A percentile compares a stretch with the other conserved stretches of the same genome.
Evolutionary conservation across 768 basidiomycete species (phyloP).

Genomic region (button mushroom (Agaricus bisporus)): DNA sequence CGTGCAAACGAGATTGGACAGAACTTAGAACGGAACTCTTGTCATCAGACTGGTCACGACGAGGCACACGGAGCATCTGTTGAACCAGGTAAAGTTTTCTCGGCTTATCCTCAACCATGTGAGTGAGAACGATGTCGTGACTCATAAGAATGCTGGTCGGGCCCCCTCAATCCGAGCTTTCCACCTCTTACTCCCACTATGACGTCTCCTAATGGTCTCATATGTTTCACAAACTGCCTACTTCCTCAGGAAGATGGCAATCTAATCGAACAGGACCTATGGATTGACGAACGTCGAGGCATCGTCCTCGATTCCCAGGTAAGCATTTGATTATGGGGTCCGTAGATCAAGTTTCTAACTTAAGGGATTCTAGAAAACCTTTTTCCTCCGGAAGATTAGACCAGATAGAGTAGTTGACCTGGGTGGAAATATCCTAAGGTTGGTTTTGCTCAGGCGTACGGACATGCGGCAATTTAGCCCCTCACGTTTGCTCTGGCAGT

Average conservation of each 20-base stretch:
- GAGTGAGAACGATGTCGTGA: background rate
- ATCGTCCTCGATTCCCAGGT: slow-evolving; percentile 75
- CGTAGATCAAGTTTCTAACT: slow-evolving; percentile 1
- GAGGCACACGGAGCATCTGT: slow-evolving; percentile 4
- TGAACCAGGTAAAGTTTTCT: background rate
- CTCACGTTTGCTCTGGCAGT: slow-evolving; percentile 28
- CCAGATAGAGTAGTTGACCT: slow-evolving; percentile 64
- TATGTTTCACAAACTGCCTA: slow-evolving; percentile 86
- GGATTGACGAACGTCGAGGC: slow-evolving; percentile 74
- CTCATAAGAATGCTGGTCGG: background rate
- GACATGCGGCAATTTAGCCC: background rate
- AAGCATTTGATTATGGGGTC: slow-evolving; percentile 8
- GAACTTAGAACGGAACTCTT: background rate
- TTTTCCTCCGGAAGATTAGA: slow-evolving; percentile 54
- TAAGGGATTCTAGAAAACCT: slow-evolving; percentile 49
- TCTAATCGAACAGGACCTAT: slow-evolving; percentile 67
- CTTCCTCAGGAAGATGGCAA: slow-evolving; percentile 77
- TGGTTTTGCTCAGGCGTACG: slow-evolving; percentile 9
- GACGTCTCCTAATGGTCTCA: slow-evolving; percentile 53
- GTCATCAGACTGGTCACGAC: background rate
- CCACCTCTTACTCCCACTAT: slow-evolving; percentile 18
- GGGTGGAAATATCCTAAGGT: slow-evolving; percentile 73
- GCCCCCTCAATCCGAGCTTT: background rate
- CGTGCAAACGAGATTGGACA: background rate
- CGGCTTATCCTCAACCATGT: slow-evolving; percentile 3